Evolutionary conservation across 176 grass and related monocot species (phyloP), one percentile per base, ranked within the genome.

Genomic region (Phoenix dactylifera): DNA sequence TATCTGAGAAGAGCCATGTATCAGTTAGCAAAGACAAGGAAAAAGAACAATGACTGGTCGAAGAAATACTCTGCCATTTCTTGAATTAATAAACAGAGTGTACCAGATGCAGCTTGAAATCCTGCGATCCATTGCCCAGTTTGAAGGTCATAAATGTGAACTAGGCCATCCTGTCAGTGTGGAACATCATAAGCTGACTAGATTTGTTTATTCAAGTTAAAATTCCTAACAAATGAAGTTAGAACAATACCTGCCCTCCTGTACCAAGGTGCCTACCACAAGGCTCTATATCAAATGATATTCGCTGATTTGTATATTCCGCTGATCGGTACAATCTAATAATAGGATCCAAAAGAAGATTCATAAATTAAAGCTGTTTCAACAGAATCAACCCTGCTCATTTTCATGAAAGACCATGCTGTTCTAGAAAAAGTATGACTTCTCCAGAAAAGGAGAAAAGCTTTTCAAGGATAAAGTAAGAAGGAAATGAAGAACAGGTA

Each of bases 221-320:
- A 28, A 30, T 12, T 67, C 12, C 12, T 54, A 29, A 15, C 4
- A 54, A 23, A 10, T 28, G 35, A 44, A 12, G 35, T 12, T 44
- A 28, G 16, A 28, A 59, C 12, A 66, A 18, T 67, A 97, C 92
- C 87, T 97, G 83, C 52, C 92, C 92, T 53, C 92, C 87, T 57
- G 87, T 88, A 32, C 68, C 87, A 75, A 97, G 78, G 74, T 97
- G 83, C 63, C 74, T 90, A 20, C 92, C 92, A 26, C 77, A 90
- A 50, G 92, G 92, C 24, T 97, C 92, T 28, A 97, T 97, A 77
- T 91, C 92, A 82, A 97, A 97, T 63, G 89, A 76, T 83, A 97
- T 85, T 77, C 78, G 82, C 54, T 97, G 92, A 65, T 97, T 91
- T 55, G 92, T 97, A 73, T 82, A 68, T 59, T 97, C 87, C 72